Percentiles rank a stretch among this genome's conserved stretches.
Evolutionary conservation across 2,329 filamentous ascomycete species (phyloP).

Genomic region (Diaporthe longicolla): DNA sequence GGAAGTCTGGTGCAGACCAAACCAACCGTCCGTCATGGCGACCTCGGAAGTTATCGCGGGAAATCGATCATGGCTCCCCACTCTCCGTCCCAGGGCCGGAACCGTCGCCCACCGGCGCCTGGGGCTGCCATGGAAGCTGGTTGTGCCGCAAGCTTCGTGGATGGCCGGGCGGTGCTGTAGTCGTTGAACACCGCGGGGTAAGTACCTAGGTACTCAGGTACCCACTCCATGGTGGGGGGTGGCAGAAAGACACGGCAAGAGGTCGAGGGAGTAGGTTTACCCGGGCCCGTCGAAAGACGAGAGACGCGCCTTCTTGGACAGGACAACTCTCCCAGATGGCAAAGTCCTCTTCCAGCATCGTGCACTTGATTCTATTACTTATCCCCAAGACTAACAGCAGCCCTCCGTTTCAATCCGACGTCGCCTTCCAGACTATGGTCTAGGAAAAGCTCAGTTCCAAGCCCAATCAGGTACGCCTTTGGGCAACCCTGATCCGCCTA

Average conservation of each 20-base stretch:
- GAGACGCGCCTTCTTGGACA: not conserved
- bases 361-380: not conserved
- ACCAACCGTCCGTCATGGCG: not conserved
- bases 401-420: not conserved
- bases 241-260: constrained; percentile 16
- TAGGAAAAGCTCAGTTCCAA: not conserved
- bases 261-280: constrained; percentile 30
- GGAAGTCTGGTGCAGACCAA: too few species aligned
- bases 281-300: not conserved
- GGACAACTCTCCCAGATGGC: not conserved
- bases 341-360: constrained; percentile 3
- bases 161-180: too few species aligned
- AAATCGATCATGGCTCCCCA: constrained; percentile 12
- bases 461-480: not conserved
- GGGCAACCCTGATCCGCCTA: not conserved
- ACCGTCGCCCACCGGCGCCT: constrained; percentile 1
- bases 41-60: constrained; percentile 28
- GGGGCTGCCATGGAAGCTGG: constrained; percentile 1
- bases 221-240: not conserved
- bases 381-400: not conserved
- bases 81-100: constrained; percentile 8
- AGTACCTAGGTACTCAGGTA: not conserved
- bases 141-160: not conserved
- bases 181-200: constrained; percentile 17
- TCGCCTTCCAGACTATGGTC: not conserved